These are phyloP conservation scores for Zymoseptoria passerinii DNA, from an alignment of 2,329 filamentous ascomycete genomes.

Conservation along the genomic window DNA sequence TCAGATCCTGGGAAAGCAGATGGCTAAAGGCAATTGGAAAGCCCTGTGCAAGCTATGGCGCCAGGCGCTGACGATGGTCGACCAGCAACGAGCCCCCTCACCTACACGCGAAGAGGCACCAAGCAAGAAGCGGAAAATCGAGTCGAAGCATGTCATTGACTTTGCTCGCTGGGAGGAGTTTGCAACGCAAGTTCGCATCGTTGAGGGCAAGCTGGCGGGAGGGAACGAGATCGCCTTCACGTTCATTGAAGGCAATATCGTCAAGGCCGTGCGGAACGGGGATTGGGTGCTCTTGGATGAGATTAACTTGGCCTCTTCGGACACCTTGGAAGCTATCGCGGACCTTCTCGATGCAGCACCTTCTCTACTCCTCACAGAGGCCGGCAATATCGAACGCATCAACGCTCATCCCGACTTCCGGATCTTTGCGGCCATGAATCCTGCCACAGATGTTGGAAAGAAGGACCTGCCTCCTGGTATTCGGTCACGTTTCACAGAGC, in stretches of 20 bases:
- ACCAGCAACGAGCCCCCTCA: constrained; percentile 45
- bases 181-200: constrained; percentile 61
- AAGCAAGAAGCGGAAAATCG: constrained; percentile 62
- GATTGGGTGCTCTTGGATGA: constrained; percentile 97
- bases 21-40: constrained; percentile 79
- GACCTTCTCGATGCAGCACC: constrained; percentile 74
- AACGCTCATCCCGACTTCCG: constrained; percentile 86
- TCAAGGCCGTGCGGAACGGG: constrained; percentile 90
- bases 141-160: constrained; percentile 40
- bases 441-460: constrained; percentile 94
- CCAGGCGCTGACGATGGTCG: constrained; percentile 81
- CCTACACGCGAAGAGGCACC: constrained; percentile 49
- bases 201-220: constrained; percentile 68
- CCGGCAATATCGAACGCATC: constrained; percentile 84
- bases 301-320: constrained; percentile 90
- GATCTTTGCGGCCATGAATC: constrained; percentile 98
- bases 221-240: constrained; percentile 80
- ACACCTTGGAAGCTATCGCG: constrained; percentile 87
- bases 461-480: constrained; percentile 84
- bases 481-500: constrained; percentile 85
- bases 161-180: constrained; percentile 72
- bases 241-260: constrained; percentile 91
- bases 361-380: constrained; percentile 84
- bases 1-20: constrained; percentile 67
- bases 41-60: constrained; percentile 78